Percentiles rank a stretch among this genome's conserved stretches.
These are phyloP conservation scores for Cladophialophora yegresii DNA, from an alignment of 2,329 filamentous ascomycete species.

Conservation along the genomic window DNA sequence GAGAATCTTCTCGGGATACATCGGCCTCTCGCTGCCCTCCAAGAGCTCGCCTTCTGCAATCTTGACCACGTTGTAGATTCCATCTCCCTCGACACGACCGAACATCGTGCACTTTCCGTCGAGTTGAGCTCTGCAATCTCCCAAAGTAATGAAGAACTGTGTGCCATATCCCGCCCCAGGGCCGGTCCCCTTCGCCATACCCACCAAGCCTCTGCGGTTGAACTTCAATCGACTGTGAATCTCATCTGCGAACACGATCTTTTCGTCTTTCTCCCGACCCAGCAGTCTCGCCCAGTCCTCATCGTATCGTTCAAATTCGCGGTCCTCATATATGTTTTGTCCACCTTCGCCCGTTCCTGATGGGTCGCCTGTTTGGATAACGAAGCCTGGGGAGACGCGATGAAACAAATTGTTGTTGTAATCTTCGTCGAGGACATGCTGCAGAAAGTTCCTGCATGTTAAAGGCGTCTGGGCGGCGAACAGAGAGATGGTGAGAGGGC, in stretches of 20 bases:
- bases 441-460: slow-evolving; percentile 91
- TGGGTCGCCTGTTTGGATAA: slow-evolving; percentile 91
- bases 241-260: slow-evolving; percentile 79
- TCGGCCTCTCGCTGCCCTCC: slow-evolving; percentile 74
- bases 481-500: slow-evolving; percentile 86
- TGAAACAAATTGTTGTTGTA: slow-evolving; percentile 95
- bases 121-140: slow-evolving; percentile 75
- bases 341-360: slow-evolving; percentile 78
- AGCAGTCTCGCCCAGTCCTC: slow-evolving; percentile 59
- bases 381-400: slow-evolving; percentile 85
- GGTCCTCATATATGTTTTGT: slow-evolving; percentile 84
- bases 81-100: slow-evolving; percentile 86
- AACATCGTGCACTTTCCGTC: slow-evolving; percentile 91
- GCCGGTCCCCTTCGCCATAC: slow-evolving; percentile 77
- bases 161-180: slow-evolving; percentile 75
- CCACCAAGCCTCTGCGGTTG: slow-evolving; percentile 83
- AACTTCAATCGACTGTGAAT: slow-evolving; percentile 91
- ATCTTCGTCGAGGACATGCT: slow-evolving; percentile 92
- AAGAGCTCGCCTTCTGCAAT: slow-evolving; percentile 86
- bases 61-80: slow-evolving; percentile 92
- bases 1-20: slow-evolving; percentile 78
- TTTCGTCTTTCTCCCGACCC: slow-evolving; percentile 54
- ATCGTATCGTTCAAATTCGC: slow-evolving; percentile 45
- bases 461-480: slow-evolving; percentile 94
- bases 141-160: slow-evolving; percentile 95